Evolutionary conservation across 2,329 filamentous ascomycete species (phyloP), one percentile per base, ranked within the genome.

Genomic region (Xylariaceae sp.): DNA sequence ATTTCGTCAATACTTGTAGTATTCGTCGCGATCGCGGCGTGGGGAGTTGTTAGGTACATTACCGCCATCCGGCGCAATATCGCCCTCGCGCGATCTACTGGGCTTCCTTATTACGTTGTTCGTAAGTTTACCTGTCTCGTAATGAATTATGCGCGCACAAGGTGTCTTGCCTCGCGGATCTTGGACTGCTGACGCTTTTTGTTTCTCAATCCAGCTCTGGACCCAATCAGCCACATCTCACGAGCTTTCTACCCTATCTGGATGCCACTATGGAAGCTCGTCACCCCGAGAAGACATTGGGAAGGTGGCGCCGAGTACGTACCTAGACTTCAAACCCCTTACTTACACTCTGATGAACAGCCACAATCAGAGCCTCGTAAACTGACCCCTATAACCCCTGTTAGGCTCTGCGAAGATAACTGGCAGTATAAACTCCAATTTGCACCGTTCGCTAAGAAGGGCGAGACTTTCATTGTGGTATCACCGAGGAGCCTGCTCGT

Each of bases 381-480:
- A n/a, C n/a, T n/a, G n/a, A n/a, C n/a, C n/a, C n/a, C n/a, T n/a
- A n/a, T n/a, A n/a, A n/a, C n/a, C n/a, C n/a, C n/a, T n/a, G n/a
- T 18, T 36, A 56, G 53, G 5, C 32, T 54, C n/a, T 48, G 83
- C 46, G 56, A 65, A 14, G 73, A 74, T 3, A 76, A 85, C 51
- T 84, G 77, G 70, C 57, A 67, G 7, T 84, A 74, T 62, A 59
- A 59, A 14, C 59, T 67, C 11, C 68, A 72, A 16, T 73, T 78
- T 51, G 65, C 68, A 15, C 68, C 74, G 11, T 88, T 81, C 54
- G 65, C 72, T 19, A 65, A 70, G 13, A 56, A 77, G 14, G 80
- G 76, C 32, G 82, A 88, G 48, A 69, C 73, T 9, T 80, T 86
- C 50, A 50, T 88, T 3, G 53, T 78, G 13, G 81, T 79, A 3